phyloP scores from a whole-genome alignment of 2,329 filamentous ascomycete species.

The Dactylonectria estremocensis region DNA sequence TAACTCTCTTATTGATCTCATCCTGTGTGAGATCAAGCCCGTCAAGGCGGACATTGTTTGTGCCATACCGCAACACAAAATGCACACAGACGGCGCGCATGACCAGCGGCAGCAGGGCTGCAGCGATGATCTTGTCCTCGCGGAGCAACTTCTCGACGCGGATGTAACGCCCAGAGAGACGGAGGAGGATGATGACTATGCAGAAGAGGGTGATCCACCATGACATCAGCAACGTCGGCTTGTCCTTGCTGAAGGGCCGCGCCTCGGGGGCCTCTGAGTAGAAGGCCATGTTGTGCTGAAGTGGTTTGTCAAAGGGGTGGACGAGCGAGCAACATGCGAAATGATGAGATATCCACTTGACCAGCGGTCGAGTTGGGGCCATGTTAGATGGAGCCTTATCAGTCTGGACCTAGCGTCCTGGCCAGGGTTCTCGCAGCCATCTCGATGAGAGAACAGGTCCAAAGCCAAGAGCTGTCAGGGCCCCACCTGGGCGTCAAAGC shows the following conservation, averaged over 20 bases:
- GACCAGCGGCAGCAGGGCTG: constrained; percentile 82
- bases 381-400: too few relatives aligned
- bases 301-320: constrained; percentile 23
- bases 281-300: constrained; percentile 61
- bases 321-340: neutral
- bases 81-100: constrained; percentile 87
- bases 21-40: constrained; percentile 30
- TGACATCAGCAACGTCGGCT: constrained; percentile 89
- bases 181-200: constrained; percentile 82
- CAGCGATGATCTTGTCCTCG: constrained; percentile 87
- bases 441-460: too few relatives aligned
- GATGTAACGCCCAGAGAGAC: constrained; percentile 84
- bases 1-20: constrained; percentile 69
- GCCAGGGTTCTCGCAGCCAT: too few relatives aligned
- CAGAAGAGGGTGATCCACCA: constrained; percentile 94
- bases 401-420: too few relatives aligned
- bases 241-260: constrained; percentile 68
- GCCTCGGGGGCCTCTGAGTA: constrained; percentile 67
- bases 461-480: too few relatives aligned
- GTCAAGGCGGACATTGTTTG: constrained; percentile 81
- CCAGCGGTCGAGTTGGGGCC: too few relatives aligned
- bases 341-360: too few relatives aligned
- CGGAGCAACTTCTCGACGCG: constrained; percentile 86
- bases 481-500: too few relatives aligned
- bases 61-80: constrained; percentile 86